Conservation (phyloP, 768 basidiomycete species). For the Russula dissimulans region DNA sequence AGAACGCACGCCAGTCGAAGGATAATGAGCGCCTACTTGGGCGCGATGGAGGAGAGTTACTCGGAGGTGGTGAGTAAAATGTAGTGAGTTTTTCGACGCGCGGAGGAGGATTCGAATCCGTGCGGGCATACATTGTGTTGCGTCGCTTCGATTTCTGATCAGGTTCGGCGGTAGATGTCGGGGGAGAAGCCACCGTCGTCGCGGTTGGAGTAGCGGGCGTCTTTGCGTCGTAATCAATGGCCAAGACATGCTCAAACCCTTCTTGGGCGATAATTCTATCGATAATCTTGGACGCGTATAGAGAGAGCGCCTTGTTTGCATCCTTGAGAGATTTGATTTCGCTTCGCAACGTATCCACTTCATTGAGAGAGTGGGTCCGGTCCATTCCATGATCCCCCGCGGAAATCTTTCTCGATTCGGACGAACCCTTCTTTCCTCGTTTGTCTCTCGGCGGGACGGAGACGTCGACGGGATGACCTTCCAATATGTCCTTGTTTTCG, state of each 20-base stretch:
- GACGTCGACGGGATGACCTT: conserved; percentile 44
- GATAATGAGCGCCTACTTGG: conserved; percentile 68
- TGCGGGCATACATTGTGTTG: conserved; percentile 42
- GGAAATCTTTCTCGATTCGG: conserved; percentile 26
- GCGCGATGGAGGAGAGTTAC: conserved; percentile 21
- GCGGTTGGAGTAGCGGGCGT: conserved; percentile 40
- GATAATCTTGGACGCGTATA: conserved; percentile 97
- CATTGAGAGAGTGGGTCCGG: conserved; percentile 37
- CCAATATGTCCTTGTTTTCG: conserved; percentile 76
- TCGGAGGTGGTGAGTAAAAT: conserved; percentile 24
- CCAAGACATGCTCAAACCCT: conserved; percentile 93
- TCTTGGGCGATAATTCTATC: conserved; percentile 95
- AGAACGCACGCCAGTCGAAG: conserved; percentile 76
- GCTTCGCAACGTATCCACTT: conserved; percentile 64
- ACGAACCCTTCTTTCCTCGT: conserved; percentile 30
- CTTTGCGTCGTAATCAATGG: conserved; percentile 77
- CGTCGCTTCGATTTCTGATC: conserved; percentile 48
- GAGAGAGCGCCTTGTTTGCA: conserved; percentile 88
- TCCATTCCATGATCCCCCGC: conserved; percentile 36
- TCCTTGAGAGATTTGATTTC: conserved; percentile 93
- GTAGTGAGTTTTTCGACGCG: conserved; percentile 27
- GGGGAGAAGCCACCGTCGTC: conserved; percentile 30
- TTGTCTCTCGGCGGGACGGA: conserved; percentile 39
- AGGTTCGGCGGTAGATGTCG: conserved; percentile 23
- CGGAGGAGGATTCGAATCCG: conserved; percentile 29